Conservation (phyloP, 2,329 filamentous ascomycete genomes). For the Sarocladium strictum region DNA sequence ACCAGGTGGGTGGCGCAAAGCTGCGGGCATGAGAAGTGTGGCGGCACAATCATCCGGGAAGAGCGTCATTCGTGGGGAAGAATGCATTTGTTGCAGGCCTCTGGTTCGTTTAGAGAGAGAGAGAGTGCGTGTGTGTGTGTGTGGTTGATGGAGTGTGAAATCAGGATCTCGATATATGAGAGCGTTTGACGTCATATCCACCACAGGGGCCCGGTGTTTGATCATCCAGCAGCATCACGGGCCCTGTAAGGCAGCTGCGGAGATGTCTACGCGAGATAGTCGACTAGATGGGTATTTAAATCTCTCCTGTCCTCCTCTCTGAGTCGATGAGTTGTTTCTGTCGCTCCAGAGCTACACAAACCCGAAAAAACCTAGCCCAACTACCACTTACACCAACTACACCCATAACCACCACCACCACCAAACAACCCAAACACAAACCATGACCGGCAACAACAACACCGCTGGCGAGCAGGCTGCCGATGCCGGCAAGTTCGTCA, state of each 20-base stretch:
- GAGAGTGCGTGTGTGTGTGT: background rate
- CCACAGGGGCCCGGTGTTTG: background rate
- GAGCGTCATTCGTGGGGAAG: conserved; percentile 7
- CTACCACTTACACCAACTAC: conserved; percentile 4
- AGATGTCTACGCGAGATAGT: background rate
- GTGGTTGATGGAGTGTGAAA: background rate
- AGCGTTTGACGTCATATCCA: conserved; percentile 6
- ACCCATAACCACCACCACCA: background rate
- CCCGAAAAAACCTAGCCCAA: background rate
- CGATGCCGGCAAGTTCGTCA: conserved; percentile 32
- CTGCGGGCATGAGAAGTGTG: background rate
- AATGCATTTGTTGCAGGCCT: background rate
- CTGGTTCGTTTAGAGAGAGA: background rate
- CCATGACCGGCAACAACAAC: conserved; percentile 17
- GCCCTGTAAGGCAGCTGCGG: background rate
- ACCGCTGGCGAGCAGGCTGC: conserved; percentile 23
- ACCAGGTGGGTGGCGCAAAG: conserved; percentile 7
- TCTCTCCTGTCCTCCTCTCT: background rate
- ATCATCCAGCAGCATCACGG: background rate
- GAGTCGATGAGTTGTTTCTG: background rate
- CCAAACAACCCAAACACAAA: conserved; percentile 10
- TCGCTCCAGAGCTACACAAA: background rate
- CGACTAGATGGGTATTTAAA: conserved; percentile 2
- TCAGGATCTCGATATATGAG: conserved; percentile 5
- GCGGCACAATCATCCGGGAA: background rate